Conservation (phyloP, 2,329 filamentous ascomycete genomes). For the Fusarium sp. region DNA sequence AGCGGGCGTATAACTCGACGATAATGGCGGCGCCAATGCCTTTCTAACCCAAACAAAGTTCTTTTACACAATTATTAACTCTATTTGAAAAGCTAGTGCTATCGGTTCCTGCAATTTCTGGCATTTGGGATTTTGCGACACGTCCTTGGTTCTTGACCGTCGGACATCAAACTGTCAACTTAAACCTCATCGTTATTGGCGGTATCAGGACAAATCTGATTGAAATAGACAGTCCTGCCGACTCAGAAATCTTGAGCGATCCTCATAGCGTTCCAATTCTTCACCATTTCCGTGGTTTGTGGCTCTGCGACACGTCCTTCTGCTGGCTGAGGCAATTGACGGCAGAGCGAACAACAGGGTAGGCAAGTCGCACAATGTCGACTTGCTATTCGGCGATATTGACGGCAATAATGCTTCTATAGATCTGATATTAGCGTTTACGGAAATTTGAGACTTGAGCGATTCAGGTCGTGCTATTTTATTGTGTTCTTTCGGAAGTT, state of each 20-base stretch:
- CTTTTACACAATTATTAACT: fast-evolving
- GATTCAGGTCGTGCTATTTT: fast-evolving
- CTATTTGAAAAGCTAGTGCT: fast-evolving
- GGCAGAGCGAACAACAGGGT: neutral
- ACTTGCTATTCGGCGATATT: neutral
- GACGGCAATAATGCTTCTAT: neutral
- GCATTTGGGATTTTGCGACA: neutral
- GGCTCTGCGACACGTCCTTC: neutral
- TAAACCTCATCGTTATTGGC: neutral
- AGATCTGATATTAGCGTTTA: fast-evolving
- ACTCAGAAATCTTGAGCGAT: fast-evolving
- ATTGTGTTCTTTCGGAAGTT: neutral
- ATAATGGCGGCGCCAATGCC: neutral
- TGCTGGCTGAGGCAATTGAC: neutral
- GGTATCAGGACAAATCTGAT: neutral
- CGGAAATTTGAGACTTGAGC: fast-evolving
- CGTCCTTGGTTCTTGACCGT: neutral
- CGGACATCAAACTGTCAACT: fast-evolving
- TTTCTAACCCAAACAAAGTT: neutral
- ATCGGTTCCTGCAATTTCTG: neutral
- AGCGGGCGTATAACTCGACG: neutral
- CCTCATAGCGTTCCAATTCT: fast-evolving
- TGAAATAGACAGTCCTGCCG: fast-evolving
- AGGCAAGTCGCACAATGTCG: neutral
- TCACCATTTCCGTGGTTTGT: too few species aligned